A percentile compares a stretch with the other conserved stretches of the same genome.
Conservation (phyloP, 2,329 filamentous ascomycete genomes). For the Verticillium dahliae region DNA sequence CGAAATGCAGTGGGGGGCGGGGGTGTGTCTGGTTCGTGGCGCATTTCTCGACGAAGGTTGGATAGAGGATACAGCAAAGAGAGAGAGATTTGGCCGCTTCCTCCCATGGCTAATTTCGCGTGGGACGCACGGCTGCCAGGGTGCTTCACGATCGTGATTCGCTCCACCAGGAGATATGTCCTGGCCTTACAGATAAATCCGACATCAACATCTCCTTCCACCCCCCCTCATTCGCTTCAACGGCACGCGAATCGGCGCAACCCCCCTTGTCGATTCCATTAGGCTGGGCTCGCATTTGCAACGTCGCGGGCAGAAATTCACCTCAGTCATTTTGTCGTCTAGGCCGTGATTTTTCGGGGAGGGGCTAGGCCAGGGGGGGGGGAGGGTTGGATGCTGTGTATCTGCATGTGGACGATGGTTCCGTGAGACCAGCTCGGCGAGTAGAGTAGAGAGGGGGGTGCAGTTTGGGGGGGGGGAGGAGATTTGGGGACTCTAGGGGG, state of each 20-base stretch:
- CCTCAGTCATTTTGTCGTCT: not conserved
- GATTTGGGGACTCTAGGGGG: too few relatives aligned
- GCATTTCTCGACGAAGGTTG: not conserved
- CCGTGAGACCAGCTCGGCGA: not conserved
- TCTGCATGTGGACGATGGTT: not conserved
- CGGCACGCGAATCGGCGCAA: not conserved
- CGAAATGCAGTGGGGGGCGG: too few relatives aligned
- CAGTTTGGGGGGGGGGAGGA: not conserved
- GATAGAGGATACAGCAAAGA: not conserved
- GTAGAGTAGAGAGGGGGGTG: not conserved
- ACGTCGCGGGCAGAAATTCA: not conserved
- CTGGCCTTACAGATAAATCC: not conserved
- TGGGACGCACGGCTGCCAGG: not conserved
- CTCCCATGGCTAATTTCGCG: slow-evolving; percentile 10
- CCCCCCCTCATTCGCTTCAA: not conserved
- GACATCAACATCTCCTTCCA: not conserved
- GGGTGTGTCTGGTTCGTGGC: too few relatives aligned
- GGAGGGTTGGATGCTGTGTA: too few relatives aligned
- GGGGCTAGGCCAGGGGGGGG: not conserved
- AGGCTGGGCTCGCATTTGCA: not conserved
- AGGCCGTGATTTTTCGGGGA: not conserved
- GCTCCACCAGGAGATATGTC: not conserved
- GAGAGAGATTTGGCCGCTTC: not conserved
- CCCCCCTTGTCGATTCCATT: not conserved
- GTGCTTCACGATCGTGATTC: not conserved